Conservation (phyloP, 768 basidiomycete genomes). For the Tulasnella sp. region DNA sequence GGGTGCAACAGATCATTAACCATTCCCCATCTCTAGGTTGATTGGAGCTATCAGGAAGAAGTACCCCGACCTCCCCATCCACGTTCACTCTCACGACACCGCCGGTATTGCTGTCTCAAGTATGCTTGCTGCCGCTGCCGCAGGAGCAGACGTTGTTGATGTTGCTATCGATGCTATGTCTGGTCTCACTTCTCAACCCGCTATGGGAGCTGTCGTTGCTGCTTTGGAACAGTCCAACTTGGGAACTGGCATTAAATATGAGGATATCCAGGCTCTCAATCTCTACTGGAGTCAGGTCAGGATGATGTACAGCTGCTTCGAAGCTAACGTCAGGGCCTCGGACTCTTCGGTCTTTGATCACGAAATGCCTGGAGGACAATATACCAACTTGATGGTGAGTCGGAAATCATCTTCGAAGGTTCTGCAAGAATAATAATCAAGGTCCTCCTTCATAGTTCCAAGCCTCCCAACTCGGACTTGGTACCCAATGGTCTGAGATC, state of each 20-base stretch:
- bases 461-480: constrained; percentile 91
- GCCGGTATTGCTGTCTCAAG: constrained; percentile 96
- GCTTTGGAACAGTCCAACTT: constrained; percentile 89
- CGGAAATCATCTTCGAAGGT: not conserved
- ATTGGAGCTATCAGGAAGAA: constrained; percentile 90
- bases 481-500: constrained; percentile 96
- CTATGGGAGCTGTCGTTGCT: constrained; percentile 94
- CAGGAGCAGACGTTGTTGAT: constrained; percentile 97
- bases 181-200: constrained; percentile 93
- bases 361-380: constrained; percentile 98
- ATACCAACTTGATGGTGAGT: constrained; percentile 81
- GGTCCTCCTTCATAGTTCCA: constrained; percentile 62
- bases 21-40: constrained; percentile 37
- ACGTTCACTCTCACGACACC: constrained; percentile 99
- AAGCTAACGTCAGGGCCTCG: constrained; percentile 92
- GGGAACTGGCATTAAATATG: constrained; percentile 92
- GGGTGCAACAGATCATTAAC: not conserved
- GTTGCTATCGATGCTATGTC: constrained; percentile 99
- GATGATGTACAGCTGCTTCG: constrained; percentile 89
- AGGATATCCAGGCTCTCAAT: constrained; percentile 95
- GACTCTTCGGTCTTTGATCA: constrained; percentile 98
- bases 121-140: constrained; percentile 89
- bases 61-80: constrained; percentile 94
- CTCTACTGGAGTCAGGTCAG: constrained; percentile 97
- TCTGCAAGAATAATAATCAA: not conserved